Base-by-base conservation (phyloP, 1,284 basidiomycete species). In the Marasmius sp. region DNA sequence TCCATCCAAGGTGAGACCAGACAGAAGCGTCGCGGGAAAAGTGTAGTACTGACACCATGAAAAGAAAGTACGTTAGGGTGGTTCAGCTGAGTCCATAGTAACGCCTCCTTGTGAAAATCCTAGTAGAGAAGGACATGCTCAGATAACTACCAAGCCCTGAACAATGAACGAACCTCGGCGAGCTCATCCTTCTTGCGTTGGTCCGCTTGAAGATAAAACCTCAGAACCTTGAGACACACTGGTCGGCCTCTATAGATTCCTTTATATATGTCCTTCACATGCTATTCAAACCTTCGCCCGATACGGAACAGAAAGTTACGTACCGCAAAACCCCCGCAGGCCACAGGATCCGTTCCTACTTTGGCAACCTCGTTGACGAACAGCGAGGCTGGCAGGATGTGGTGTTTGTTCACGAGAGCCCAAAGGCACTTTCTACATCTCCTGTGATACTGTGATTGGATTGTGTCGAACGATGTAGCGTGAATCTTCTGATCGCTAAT, bases 1-100 rank as follows among this genome's bases (percentile, higher is more conserved):
- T 43, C 27, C 61, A 65, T 63, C 61, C 61, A 65, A 6, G 64
- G 61, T 12, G 64, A 63, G 11, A 65, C 47, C 6, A 65, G 51
- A 49, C 64, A 63, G 47, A 58, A 63, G 4, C 52, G 54, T 7
- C 49, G 59, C 33, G 43, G 41, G 34, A 63, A 62, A 1, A 61
- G 14, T 11, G 41, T 48, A 8, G 49, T 48, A 18, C 57, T 65
- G 10, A 65, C 58, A 9, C 64, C 64, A 5, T 62, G 49, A n/a
- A 65, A 60, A 6, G 64, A 61, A n/a, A 65, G 33, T 2, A 65
- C 43, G 39, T 65, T 62, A 1, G 60, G 61, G 51, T 65, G 64
- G 27, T 56, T 48, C 8, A 65, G 57, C 37, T 59, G 58, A 33
- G 55, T 60, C 64, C 64, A 65, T 22, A 65, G 57, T 16, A 65